Evolutionary conservation across 257 asterid species (phyloP), one percentile per base, ranked within the genome.

Genomic region (Prunella vulgaris): DNA sequence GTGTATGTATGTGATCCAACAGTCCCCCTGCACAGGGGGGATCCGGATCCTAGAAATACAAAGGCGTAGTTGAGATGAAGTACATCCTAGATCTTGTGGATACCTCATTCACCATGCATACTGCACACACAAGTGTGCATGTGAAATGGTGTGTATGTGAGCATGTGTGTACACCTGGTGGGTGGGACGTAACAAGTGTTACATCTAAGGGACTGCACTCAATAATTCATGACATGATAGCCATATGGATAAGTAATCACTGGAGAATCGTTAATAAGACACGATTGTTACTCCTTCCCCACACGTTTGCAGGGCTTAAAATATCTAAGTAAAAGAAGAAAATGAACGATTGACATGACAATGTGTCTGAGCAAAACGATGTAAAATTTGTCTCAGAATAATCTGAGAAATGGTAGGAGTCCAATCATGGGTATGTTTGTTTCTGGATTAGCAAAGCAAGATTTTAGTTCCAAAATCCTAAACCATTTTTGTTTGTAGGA

Each of bases 211-310:
- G 25, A 18, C 25, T 51, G 17, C 60, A 64, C 46, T 17, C 13
- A 13, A 73, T 56, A 54, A 53, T 61, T 21, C 67, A 72, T 56
- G 46, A 51, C 54, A 61, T 22, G 69, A 61, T 38, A 52, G 67
- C 66, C 42, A 58, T 49, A 57, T 40, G 7, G 22, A 9, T 3
- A 10, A 58, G 22, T 22, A 52, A 10, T 21, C 7, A n/a, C 5
- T 40, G 28, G 10, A 7, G 27, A 14, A 5, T 66, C 51, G 60
- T 33, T 27, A n/a, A 14, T 52, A 66, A 68, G 27, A 22, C 44
- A 21, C 18, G 49, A 35, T 59, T 56, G 53, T n/a, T 48, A 38
- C n/a, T 4, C 27, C 54, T 33, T 22, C 6, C 33, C 59, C 33
- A 49, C 53, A 24, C 40, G 20, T 27, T 59, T 68, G 18, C 28